Evolutionary conservation across 345 rosid species (phyloP).

Genomic region (Euphorbia tirucalli): DNA sequence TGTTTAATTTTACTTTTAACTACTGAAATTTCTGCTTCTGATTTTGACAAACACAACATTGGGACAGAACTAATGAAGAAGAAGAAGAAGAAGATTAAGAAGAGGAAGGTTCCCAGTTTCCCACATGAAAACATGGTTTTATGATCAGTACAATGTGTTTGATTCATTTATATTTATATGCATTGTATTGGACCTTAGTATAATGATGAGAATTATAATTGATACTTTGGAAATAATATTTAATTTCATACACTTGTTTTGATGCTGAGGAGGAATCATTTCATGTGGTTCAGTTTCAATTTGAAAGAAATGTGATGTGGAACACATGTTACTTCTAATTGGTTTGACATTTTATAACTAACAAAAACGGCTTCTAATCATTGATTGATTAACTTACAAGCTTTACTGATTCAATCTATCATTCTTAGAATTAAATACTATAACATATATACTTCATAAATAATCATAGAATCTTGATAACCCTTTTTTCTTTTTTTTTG

Average conservation of each 20-base stretch:
- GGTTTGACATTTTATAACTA: too few relatives aligned
- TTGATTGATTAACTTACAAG: too few relatives aligned
- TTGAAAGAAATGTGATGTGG: slow-evolving; percentile 29
- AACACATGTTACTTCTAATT: slow-evolving; percentile 26
- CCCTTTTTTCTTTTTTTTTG: too few relatives aligned
- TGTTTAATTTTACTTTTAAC: too few relatives aligned
- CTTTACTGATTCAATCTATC: too few relatives aligned
- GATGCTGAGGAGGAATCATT: slow-evolving; percentile 25
- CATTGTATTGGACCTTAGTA: neutral
- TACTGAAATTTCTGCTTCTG: slow-evolving; percentile 4
- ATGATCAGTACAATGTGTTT: neutral
- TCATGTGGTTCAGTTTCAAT: slow-evolving; percentile 18
- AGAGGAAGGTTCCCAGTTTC: slow-evolving; percentile 21
- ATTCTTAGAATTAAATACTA: too few relatives aligned
- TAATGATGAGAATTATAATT: too few relatives aligned
- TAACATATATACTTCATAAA: too few relatives aligned
- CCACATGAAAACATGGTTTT: slow-evolving; percentile 14
- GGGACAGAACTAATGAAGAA: too few relatives aligned
- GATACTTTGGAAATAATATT: too few relatives aligned
- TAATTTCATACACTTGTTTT: neutral
- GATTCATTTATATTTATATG: neutral
- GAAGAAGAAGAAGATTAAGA: slow-evolving; percentile 25
- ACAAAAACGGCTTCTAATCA: too few relatives aligned
- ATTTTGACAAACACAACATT: neutral
- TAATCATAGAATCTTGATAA: too few relatives aligned